Evolutionary conservation across 225 moss, liverwort and hornwort genomes (phyloP).

Genomic region (Polytrichum commune): DNA sequence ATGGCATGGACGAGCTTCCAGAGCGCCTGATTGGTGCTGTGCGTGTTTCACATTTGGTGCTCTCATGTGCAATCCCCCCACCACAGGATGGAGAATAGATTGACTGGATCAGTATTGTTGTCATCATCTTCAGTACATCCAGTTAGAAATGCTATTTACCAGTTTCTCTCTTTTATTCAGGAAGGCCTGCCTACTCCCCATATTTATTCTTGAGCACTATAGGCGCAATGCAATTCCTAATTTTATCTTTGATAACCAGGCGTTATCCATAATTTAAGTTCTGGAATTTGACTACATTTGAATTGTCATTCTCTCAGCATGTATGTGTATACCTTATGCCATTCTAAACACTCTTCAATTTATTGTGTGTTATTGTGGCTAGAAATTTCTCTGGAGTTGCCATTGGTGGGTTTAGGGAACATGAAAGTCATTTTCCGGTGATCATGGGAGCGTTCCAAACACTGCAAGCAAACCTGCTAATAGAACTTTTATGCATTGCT

Average conservation of each 20-base stretch:
- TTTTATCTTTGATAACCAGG: not conserved
- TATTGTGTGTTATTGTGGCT: too few species aligned
- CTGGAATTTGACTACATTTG: not conserved
- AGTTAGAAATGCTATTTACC: not conserved
- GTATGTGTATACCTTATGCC: too few species aligned
- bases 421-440: too few species aligned
- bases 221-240: not conserved
- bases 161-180: not conserved
- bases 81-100: constrained; percentile 21
- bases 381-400: too few species aligned
- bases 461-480: too few species aligned
- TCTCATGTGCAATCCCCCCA: constrained; percentile 57
- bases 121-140: not conserved
- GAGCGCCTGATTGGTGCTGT: constrained; percentile 85
- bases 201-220: not conserved
- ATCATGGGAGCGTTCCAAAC: too few species aligned
- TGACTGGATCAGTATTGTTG: not conserved
- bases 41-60: constrained; percentile 70
- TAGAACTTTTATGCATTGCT: too few species aligned
- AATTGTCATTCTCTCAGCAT: too few species aligned
- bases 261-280: not conserved
- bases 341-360: too few species aligned
- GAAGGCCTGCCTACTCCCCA: not conserved
- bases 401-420: too few species aligned
- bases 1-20: constrained; percentile 76